A percentile compares a stretch with the other conserved stretches of the same genome.
These are phyloP conservation scores for Euphorbia peplus DNA, from an alignment of 345 rosid species.

Conservation along the genomic window DNA sequence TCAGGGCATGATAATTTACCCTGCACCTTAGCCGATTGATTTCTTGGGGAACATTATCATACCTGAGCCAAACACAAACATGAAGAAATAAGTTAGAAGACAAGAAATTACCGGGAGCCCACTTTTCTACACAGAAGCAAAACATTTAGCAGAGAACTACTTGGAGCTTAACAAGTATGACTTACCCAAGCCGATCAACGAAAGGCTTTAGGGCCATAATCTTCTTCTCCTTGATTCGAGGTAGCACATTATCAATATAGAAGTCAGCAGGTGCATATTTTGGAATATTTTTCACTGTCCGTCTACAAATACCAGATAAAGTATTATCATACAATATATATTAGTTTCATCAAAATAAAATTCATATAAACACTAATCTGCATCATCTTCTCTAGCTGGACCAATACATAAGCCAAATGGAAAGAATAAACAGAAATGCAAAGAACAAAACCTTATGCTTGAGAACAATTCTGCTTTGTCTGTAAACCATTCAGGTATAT, in stretches of 20 bases:
- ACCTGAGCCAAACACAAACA: slow-evolving; percentile 46
- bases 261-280: slow-evolving; percentile 98
- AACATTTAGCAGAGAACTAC: slow-evolving; percentile 7
- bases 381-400: background rate
- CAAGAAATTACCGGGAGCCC: slow-evolving; percentile 6
- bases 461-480: slow-evolving; percentile 90
- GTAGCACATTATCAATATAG: slow-evolving; percentile 96
- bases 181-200: slow-evolving; percentile 98
- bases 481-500: slow-evolving; percentile 95
- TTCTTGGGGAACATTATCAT: slow-evolving; percentile 95
- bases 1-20: slow-evolving; percentile 97
- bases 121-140: slow-evolving; percentile 4
- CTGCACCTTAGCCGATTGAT: slow-evolving; percentile 97
- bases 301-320: slow-evolving; percentile 36
- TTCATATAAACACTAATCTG: background rate
- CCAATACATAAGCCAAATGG: background rate
- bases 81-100: slow-evolving; percentile 5
- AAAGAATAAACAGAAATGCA: background rate
- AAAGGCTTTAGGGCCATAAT: slow-evolving; percentile 98
- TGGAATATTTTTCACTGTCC: slow-evolving; percentile 98
- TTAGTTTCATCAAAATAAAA: slow-evolving; percentile 10
- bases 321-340: slow-evolving; percentile 10
- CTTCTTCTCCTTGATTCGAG: slow-evolving; percentile 97
- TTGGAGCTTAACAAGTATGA: slow-evolving; percentile 10
- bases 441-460: slow-evolving; percentile 70